Conservation (phyloP, 139 green algal species). For the Volvox africanus region DNA sequence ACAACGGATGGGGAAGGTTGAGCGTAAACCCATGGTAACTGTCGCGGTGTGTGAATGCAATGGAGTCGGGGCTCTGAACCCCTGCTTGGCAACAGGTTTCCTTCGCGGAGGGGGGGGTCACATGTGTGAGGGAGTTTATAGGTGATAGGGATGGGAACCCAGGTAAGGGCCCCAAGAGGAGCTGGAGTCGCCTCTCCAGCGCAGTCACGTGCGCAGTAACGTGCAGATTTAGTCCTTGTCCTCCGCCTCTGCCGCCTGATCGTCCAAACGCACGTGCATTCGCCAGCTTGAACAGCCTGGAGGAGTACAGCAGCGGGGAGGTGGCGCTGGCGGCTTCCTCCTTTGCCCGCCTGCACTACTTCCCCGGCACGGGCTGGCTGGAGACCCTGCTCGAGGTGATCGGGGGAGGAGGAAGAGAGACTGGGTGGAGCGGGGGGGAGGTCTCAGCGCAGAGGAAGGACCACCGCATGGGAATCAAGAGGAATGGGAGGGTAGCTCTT, state of each 20-base stretch:
- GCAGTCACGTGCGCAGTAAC: too few relatives aligned
- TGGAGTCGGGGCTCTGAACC: too few relatives aligned
- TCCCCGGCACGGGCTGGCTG: conserved; percentile 34
- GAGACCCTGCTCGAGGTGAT: conserved; percentile 25
- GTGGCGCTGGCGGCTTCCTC: conserved; percentile 33
- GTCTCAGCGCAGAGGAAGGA: background rate
- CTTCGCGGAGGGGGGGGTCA: too few relatives aligned
- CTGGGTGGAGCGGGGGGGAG: background rate
- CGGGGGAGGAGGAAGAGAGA: background rate
- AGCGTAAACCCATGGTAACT: too few relatives aligned
- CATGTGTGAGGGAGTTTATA: too few relatives aligned
- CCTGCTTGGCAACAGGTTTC: too few relatives aligned
- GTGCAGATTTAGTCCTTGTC: background rate
- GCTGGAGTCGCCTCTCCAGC: too few relatives aligned
- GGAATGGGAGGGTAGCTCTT: background rate
- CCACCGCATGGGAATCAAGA: background rate
- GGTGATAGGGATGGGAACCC: too few relatives aligned
- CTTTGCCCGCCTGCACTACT: conserved; percentile 10
- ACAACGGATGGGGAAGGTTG: too few relatives aligned
- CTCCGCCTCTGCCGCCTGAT: background rate
- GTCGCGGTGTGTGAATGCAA: too few relatives aligned
- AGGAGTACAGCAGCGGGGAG: conserved; percentile 25
- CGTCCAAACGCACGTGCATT: background rate
- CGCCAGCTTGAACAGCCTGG: conserved; percentile 33
- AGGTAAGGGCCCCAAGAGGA: too few relatives aligned